Percentiles rank a stretch among this genome's conserved stretches.
phyloP scores from a whole-genome alignment of 345 rosid species.

The Boechera retrofracta region DNA sequence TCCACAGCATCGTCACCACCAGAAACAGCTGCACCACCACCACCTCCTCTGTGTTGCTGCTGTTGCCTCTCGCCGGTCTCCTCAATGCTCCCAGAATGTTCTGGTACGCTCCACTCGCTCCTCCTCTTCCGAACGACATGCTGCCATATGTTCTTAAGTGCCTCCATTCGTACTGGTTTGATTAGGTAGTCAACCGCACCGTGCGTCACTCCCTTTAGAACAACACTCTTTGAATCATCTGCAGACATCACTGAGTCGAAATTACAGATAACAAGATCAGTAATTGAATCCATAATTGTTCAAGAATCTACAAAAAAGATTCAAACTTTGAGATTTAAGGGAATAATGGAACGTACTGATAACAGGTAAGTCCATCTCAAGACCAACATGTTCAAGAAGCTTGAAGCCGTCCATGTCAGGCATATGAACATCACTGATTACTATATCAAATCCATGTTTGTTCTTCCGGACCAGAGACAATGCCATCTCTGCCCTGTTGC shows the following conservation, averaged over 20 bases:
- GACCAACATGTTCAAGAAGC: conserved; percentile 73
- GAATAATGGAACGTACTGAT: conserved; percentile 57
- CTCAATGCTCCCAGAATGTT: conserved; percentile 67
- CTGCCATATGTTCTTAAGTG: conserved; percentile 87
- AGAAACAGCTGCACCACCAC: conserved; percentile 50
- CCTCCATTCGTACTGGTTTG: conserved; percentile 80
- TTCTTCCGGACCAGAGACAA: conserved; percentile 59
- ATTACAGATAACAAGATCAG: neutral
- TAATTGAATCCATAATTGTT: neutral
- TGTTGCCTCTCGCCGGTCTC: conserved; percentile 51
- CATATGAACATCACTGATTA: conserved; percentile 91
- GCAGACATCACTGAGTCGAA: conserved; percentile 82
- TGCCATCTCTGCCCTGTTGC: conserved; percentile 85
- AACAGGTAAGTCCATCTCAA: conserved; percentile 91
- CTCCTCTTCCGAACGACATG: conserved; percentile 73
- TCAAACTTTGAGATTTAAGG: neutral
- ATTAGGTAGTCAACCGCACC: conserved; percentile 87
- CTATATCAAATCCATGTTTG: conserved; percentile 67
- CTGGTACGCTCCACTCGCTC: conserved; percentile 58
- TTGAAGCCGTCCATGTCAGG: conserved; percentile 93
- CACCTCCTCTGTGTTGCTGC: conserved; percentile 42
- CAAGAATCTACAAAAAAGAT: neutral
- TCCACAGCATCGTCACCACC: conserved; percentile 42
- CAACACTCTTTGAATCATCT: conserved; percentile 72
- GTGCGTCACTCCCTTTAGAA: conserved; percentile 76